phyloP scores from a whole-genome alignment of 768 basidiomycete species.

The Lactarius vividus region DNA sequence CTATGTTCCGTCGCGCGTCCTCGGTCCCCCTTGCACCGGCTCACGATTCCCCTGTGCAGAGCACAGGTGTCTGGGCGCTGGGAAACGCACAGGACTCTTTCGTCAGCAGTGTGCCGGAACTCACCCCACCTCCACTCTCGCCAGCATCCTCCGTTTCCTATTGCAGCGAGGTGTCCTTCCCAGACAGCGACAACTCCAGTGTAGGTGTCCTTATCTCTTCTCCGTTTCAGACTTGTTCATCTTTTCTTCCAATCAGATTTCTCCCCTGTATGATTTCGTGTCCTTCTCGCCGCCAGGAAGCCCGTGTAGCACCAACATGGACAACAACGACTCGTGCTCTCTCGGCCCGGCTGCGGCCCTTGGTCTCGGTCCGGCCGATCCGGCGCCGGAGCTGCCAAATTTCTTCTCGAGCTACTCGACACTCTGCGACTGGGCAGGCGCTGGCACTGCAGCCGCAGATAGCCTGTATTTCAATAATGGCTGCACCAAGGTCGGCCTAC shows the following conservation, averaged over 20 bases:
- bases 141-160: conserved; percentile 25
- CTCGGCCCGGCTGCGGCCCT: conserved; percentile 4
- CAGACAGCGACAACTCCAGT: conserved; percentile 20
- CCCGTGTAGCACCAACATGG: conserved; percentile 23
- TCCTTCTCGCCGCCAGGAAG: conserved; percentile 26
- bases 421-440: conserved; percentile 27
- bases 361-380: background rate
- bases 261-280: conserved; percentile 14
- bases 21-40: conserved; percentile 38
- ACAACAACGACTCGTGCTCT: conserved; percentile 15
- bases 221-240: background rate
- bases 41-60: background rate
- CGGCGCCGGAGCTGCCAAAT: background rate
- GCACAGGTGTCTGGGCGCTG: background rate
- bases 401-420: conserved; percentile 27
- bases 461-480: background rate
- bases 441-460: background rate
- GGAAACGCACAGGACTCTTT: background rate
- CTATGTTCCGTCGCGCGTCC: conserved; percentile 64
- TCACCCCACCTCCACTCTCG: conserved; percentile 20
- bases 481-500: background rate
- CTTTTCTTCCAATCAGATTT: background rate
- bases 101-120: background rate
- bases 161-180: conserved; percentile 23
- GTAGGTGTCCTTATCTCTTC: conserved; percentile 7